Conservation (phyloP, 139 green algal genomes). For the Penium margaritaceum region DNA sequence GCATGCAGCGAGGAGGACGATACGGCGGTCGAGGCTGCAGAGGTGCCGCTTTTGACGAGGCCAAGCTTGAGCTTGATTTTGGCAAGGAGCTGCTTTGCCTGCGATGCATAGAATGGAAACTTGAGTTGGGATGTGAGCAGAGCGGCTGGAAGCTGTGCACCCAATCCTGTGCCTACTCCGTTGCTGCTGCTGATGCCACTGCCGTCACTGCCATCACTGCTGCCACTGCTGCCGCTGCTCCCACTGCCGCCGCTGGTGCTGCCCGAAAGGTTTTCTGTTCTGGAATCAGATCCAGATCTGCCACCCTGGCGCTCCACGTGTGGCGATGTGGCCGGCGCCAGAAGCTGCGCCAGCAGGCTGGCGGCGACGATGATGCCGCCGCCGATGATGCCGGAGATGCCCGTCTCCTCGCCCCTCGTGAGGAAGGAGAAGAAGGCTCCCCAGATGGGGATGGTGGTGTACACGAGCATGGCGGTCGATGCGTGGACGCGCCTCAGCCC, state of each 20-base stretch:
- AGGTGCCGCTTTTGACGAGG: background rate
- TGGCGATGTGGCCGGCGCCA: background rate
- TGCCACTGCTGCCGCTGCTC: background rate
- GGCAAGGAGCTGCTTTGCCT: constrained; percentile 30
- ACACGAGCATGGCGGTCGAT: constrained; percentile 42
- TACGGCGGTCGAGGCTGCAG: no score
- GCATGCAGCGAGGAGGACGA: no score
- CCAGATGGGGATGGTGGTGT: constrained; percentile 47
- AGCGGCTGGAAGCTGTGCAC: constrained; percentile 18
- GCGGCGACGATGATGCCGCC: background rate
- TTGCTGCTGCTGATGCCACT: background rate
- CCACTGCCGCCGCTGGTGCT: background rate
- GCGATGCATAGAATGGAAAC: constrained; percentile 36
- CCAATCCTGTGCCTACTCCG: background rate
- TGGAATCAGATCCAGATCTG: background rate
- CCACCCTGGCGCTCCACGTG: no score
- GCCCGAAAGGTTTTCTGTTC: background rate
- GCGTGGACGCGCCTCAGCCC: constrained; percentile 31
- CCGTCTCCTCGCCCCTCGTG: constrained; percentile 19
- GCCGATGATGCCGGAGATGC: background rate
- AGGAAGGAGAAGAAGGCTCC: constrained; percentile 31
- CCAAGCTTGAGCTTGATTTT: constrained; percentile 31
- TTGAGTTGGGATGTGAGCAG: constrained; percentile 46
- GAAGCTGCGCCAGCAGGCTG: background rate
- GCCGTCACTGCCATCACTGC: background rate